Evolutionary conservation across 805 yeast genomes (phyloP), one percentile per base, ranked within the genome.

Genomic region (Clavispora carvajalis): DNA sequence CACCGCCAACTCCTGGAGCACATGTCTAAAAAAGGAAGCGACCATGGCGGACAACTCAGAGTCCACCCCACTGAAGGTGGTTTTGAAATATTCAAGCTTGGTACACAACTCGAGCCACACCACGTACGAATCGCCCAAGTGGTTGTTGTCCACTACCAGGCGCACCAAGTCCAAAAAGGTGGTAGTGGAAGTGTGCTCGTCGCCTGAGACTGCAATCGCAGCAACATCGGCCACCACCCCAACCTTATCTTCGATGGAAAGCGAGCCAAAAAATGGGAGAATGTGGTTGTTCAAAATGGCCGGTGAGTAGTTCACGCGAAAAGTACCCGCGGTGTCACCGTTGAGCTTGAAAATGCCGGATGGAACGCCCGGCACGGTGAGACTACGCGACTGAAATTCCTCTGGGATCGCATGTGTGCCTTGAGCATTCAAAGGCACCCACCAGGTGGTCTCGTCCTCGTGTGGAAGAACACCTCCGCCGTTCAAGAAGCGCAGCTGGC

Each of bases 401-500:
- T 5, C 10, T 11, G 34, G 23, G 16, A 31, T 16, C 23, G 22
- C 22, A 5, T 31, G 22, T 2, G 34, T 2, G 16, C 22, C 22
- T 8, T 21, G 18, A 3, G 25, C 36, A 13, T 21, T 26, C 36
- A 77, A 58, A 1, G 83, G 83, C 36, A 78, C 58, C 82, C 82
- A 78, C 83, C 83, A 79, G 18, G 48, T 43, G 26, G 77, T 71
- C 43, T 63, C 55, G 54, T 83, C 77, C 40, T 83, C 89, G 35
- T 72, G 80, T 5, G 71, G 65, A 33, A 58, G 62, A 25, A 71
- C 76, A 54, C 81, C 88, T 25, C 85, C 88, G 23, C 80, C 70
- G 29, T 73, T 66, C 47, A 84, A 63, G 59, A 79, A 84, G 47
- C 91, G 69, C 44, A 75, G 62, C 65, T 84, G 91, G 18, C 57